Conservation (phyloP, 495 filamentous ascomycete species). For the Aspergillus hancockii region DNA sequence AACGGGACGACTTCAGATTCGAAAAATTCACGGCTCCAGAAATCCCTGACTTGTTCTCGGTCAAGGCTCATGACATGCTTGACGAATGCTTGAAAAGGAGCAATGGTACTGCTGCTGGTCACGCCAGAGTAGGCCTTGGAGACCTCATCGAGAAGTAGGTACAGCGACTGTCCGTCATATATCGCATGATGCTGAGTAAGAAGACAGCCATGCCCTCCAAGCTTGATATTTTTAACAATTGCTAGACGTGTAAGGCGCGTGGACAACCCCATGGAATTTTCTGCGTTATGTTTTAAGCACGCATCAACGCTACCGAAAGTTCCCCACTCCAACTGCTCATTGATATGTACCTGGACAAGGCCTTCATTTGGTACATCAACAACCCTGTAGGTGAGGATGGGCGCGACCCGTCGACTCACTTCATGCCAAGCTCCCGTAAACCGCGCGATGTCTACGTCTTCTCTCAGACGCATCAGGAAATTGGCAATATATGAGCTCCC, state of each 20-base stretch:
- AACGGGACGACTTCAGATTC: slow-evolving; percentile 7
- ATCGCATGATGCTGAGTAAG: slow-evolving; percentile 6
- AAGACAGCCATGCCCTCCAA: too few species aligned
- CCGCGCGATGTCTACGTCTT: slow-evolving; percentile 25
- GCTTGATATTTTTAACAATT: background rate
- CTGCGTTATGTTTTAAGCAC: too few species aligned
- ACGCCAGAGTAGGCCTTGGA: slow-evolving; percentile 38
- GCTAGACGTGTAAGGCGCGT: background rate
- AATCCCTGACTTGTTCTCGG: slow-evolving; percentile 36
- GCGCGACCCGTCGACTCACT: slow-evolving; percentile 23
- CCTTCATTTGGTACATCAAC: slow-evolving; percentile 10
- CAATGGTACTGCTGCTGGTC: slow-evolving; percentile 16
- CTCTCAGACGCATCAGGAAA: slow-evolving; percentile 27
- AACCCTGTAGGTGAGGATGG: slow-evolving; percentile 35
- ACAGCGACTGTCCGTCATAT: slow-evolving; percentile 2
- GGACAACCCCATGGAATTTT: background rate
- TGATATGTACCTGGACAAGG: background rate
- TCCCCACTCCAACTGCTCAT: background rate
- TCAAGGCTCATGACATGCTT: slow-evolving; percentile 12
- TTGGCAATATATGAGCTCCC: slow-evolving; percentile 33
- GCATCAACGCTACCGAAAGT: too few species aligned
- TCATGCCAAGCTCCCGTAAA: slow-evolving; percentile 42
- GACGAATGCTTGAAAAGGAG: slow-evolving; percentile 41
- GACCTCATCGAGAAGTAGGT: slow-evolving; percentile 23
- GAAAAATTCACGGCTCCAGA: slow-evolving; percentile 5